Evolutionary conservation across 805 yeast species (phyloP), one percentile per base, ranked within the genome.

Genomic region (Tetrapisispora taiwanensis): DNA sequence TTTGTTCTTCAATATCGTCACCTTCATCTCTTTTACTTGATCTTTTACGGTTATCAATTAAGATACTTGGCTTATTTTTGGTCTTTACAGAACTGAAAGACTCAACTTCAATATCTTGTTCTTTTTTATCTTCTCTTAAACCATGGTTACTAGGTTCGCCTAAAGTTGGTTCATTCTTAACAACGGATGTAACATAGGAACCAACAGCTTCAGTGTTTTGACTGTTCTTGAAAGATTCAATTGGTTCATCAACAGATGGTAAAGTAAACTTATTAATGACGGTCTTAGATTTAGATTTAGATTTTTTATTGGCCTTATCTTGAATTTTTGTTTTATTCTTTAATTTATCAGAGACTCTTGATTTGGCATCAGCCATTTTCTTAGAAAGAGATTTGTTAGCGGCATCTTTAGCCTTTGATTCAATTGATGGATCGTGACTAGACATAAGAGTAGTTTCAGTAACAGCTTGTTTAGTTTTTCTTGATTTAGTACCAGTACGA

Each of bases 221-320:
- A 37, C 40, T 26, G 13, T 22, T 24, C 19, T 32, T 31, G 30
- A 31, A 31, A 6, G 42, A 30, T 39, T 31, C 36, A 24, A 39
- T 24, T 20, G 42, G 42, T 31, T 39, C 36, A 10, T 39, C 42
- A 26, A 39, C 42, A 12, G 42, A 32, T 24, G 42, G 42, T 20
- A 39, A 14, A 32, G 42, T 39, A 14, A 39, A 39, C 18, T 39
- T 39, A 13, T 39, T 31, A 13, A 39, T 18, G 4, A 32, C n/a
- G 22, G 40, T 20, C 30, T 22, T 36, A 34, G 37, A 34, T 22
- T 22, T 22, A 22, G 26, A 22, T 22, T 22, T 22, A 22, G 26
- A 19, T 14, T 28, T 14, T 28, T 28, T 28, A 12, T 13, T 12
- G 14, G 10, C 5, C n/a, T 28, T 14, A 34, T 15, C 10, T 24